Percentiles rank a stretch among this genome's conserved stretches.
Evolutionary conservation across 495 filamentous ascomycete genomes (phyloP).

Genomic region (Lentithecium fluviatile): DNA sequence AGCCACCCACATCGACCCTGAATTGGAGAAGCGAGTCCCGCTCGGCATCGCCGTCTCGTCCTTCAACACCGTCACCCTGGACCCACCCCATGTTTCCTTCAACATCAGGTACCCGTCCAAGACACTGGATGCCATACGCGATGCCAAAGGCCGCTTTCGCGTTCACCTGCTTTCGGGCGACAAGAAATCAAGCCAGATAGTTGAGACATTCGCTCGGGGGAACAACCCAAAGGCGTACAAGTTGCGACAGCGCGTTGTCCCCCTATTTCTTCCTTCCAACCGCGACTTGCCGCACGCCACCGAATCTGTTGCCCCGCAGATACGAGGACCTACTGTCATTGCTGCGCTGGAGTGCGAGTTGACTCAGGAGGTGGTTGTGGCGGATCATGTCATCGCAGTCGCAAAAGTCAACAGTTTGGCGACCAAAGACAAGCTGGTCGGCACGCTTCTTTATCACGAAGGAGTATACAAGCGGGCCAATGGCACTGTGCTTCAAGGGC

Average conservation of each 20-base stretch:
- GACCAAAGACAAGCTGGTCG: not conserved
- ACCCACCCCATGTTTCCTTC: conserved; percentile 73
- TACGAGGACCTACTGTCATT: conserved; percentile 44
- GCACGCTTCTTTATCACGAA: conserved; percentile 10
- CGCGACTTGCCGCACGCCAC: not conserved
- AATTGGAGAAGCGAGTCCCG: conserved; percentile 19
- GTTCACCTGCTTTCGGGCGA: conserved; percentile 35
- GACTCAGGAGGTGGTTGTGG: conserved; percentile 45
- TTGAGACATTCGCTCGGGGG: conserved; percentile 37
- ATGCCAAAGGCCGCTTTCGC: conserved; percentile 17
- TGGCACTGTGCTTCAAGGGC: not conserved
- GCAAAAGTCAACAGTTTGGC: conserved; percentile 40
- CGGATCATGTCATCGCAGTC: conserved; percentile 57
- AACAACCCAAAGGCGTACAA: conserved; percentile 9
- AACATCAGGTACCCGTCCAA: conserved; percentile 72
- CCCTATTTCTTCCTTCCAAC: not conserved
- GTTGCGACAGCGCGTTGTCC: not conserved
- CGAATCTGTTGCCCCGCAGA: not conserved
- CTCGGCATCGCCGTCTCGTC: conserved; percentile 80
- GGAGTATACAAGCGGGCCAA: not conserved
- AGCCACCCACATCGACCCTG: conserved; percentile 32
- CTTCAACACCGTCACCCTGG: conserved; percentile 71
- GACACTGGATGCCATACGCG: conserved; percentile 62
- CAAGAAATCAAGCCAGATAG: conserved; percentile 26
- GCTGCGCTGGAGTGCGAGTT: conserved; percentile 46